A percentile compares a stretch with the other conserved stretches of the same genome.
Evolutionary conservation across 495 filamentous ascomycete species (phyloP).

Genomic region (Trichocladium antarcticum): DNA sequence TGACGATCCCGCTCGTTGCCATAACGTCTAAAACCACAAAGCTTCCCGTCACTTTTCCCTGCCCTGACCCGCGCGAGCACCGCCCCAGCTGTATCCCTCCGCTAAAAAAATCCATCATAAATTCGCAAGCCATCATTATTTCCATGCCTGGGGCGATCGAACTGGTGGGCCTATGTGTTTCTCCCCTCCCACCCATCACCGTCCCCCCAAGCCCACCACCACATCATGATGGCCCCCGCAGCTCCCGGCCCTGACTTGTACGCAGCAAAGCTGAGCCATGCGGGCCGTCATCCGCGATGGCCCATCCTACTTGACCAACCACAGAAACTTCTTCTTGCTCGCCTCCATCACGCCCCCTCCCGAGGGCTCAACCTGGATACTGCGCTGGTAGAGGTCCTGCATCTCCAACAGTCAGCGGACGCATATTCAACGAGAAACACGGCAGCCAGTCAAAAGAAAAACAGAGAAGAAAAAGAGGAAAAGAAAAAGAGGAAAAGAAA

Average conservation of each 20-base stretch:
- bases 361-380: slow-evolving; percentile 43
- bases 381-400: slow-evolving; percentile 54
- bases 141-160: too few relatives aligned
- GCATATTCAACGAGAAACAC: too few relatives aligned
- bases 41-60: not conserved
- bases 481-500: not conserved
- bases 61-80: not conserved
- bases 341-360: slow-evolving; percentile 27
- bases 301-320: slow-evolving; percentile 38
- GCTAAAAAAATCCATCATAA: not conserved
- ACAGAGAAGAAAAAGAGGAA: not conserved
- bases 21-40: slow-evolving; percentile 1
- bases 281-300: not conserved
- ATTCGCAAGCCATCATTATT: too few relatives aligned
- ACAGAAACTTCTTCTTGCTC: slow-evolving; percentile 47
- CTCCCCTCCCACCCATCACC: not conserved
- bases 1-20: slow-evolving; percentile 5
- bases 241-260: not conserved
- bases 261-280: not conserved
- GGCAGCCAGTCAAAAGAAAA: too few relatives aligned
- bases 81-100: not conserved
- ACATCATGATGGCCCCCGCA: not conserved
- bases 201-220: not conserved
- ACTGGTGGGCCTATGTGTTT: too few relatives aligned
- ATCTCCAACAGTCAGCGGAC: too few relatives aligned